These are phyloP conservation scores for Rhizopus microsporus DNA, from an alignment of 371 early-diverging fungal species.

Conservation along the genomic window DNA sequence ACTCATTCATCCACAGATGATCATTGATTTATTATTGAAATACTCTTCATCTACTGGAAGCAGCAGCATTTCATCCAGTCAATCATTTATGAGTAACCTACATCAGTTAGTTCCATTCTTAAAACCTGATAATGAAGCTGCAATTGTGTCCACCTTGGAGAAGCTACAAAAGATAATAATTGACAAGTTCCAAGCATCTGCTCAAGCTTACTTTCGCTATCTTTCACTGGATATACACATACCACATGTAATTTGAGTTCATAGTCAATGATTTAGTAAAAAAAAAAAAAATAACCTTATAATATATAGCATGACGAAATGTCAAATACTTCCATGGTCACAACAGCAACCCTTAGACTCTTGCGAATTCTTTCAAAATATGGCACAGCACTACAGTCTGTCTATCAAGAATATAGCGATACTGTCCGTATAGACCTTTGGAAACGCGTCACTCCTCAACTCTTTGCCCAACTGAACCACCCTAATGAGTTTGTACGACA, in stretches of 20 bases:
- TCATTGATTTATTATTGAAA: constrained; percentile 16
- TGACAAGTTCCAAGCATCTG: constrained; percentile 29
- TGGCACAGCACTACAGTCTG: constrained; percentile 51
- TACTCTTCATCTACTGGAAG: constrained; percentile 16
- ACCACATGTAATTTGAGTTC: constrained; percentile 14
- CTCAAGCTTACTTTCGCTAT: constrained; percentile 38
- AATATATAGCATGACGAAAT: constrained; percentile 4
- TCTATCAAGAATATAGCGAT: constrained; percentile 47
- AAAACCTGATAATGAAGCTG: constrained; percentile 2
- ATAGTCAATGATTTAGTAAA: no score
- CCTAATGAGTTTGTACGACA: constrained; percentile 59
- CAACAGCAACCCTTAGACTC: constrained; percentile 68
- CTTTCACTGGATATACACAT: constrained; percentile 30
- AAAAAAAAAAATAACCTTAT: not conserved
- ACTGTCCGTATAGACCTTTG: constrained; percentile 58
- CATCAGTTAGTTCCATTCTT: constrained; percentile 17
- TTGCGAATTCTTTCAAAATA: constrained; percentile 68
- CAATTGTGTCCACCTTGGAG: constrained; percentile 20
- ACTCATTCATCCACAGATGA: constrained; percentile 5
- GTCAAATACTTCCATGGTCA: constrained; percentile 38
- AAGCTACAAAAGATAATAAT: constrained; percentile 26
- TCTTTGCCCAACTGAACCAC: constrained; percentile 76
- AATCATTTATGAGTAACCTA: constrained; percentile 8
- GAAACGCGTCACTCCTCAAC: constrained; percentile 77
- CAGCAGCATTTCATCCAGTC: not conserved